These are phyloP conservation scores for Excoecaria agallocha DNA, from an alignment of 345 rosid species.

Conservation along the genomic window DNA sequence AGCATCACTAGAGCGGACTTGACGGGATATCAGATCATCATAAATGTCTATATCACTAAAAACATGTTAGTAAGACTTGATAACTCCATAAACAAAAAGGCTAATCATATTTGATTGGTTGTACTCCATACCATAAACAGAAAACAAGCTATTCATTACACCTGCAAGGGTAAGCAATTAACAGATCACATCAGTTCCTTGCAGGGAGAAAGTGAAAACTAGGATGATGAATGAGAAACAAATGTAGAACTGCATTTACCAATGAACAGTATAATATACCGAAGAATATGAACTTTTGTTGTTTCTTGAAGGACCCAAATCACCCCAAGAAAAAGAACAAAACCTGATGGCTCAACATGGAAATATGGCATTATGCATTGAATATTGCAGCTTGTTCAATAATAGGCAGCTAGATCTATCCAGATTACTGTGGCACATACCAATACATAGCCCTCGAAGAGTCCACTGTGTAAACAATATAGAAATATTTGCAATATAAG, in stretches of 20 bases:
- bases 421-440: conserved; percentile 16
- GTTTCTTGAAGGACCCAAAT: conserved; percentile 29
- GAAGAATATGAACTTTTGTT: conserved; percentile 20
- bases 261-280: conserved; percentile 23
- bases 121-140: conserved; percentile 18
- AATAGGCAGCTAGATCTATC: conserved; percentile 9
- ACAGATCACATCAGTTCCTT: not conserved
- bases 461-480: conserved; percentile 25
- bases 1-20: conserved; percentile 21
- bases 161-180: conserved; percentile 12
- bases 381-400: not conserved
- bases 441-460: conserved; percentile 28
- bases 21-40: conserved; percentile 49
- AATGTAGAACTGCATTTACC: conserved; percentile 18
- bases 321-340: conserved; percentile 25
- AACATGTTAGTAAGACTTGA: not conserved
- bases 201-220: not conserved
- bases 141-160: conserved; percentile 27
- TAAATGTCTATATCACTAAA: conserved; percentile 56
- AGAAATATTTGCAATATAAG: conserved; percentile 4
- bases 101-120: not conserved
- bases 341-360: conserved; percentile 18
- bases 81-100: not conserved
- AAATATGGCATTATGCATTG: not conserved
- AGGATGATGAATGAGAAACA: not conserved